Conservation (phyloP, 345 rosid species). For the Arabidopsis arenosa region DNA sequence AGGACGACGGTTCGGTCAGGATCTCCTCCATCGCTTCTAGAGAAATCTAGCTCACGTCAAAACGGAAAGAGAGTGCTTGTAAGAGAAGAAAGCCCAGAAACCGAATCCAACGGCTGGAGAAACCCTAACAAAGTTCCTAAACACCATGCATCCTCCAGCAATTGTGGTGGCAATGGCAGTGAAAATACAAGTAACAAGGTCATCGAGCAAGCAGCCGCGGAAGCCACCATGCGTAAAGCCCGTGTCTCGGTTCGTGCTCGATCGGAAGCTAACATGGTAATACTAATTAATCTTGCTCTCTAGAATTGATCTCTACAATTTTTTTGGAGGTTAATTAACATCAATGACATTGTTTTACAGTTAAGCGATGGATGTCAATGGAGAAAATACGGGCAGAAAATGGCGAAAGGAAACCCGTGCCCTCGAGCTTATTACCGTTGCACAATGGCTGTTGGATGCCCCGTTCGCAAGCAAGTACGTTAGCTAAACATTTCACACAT, state of each 20-base stretch:
- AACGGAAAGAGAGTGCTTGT: conserved; percentile 50
- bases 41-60: conserved; percentile 34
- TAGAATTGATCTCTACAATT: background rate
- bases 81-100: conserved; percentile 71
- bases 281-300: background rate
- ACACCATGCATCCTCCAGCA: conserved; percentile 37
- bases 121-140: conserved; percentile 66
- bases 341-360: conserved; percentile 41
- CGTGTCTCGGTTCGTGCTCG: conserved; percentile 99
- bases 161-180: conserved; percentile 6
- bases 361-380: conserved; percentile 94
- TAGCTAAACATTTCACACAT: conserved; percentile 3
- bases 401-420: conserved; percentile 98
- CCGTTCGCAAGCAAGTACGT: conserved; percentile 94
- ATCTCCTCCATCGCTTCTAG: conserved; percentile 46
- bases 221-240: conserved; percentile 98
- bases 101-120: conserved; percentile 67
- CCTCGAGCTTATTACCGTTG: conserved; percentile 98
- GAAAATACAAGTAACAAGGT: conserved; percentile 12
- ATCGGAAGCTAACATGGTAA: conserved; percentile 64
- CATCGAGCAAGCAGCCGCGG: conserved; percentile 64
- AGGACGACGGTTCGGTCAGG: conserved; percentile 57
- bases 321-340: background rate
- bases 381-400: conserved; percentile 98
- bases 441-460: conserved; percentile 94